Evolutionary conservation across 257 asterid species (phyloP).

Genomic region (Solanum chmielewskii): DNA sequence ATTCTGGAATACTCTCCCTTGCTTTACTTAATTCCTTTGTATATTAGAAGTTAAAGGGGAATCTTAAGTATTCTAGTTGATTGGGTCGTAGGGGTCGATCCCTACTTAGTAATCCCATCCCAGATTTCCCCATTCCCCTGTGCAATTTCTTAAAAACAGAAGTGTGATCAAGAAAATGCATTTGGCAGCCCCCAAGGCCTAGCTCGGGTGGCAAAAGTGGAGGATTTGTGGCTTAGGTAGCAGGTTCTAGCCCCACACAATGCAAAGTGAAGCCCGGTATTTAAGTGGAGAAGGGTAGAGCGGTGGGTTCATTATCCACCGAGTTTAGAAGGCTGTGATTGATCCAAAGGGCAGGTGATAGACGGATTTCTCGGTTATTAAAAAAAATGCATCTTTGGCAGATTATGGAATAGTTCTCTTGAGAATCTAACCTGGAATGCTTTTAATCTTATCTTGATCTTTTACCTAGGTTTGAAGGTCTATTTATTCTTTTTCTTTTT

Average conservation of each 20-base stretch:
- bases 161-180: background rate
- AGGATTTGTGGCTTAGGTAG: too few species aligned
- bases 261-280: too few species aligned
- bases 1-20: background rate
- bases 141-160: background rate
- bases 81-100: background rate
- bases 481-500: background rate
- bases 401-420: background rate
- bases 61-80: background rate
- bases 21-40: background rate
- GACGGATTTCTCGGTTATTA: too few species aligned
- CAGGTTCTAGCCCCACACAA: too few species aligned
- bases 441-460: background rate
- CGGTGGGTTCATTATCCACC: too few species aligned
- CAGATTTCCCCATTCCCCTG: background rate
- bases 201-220: too few species aligned
- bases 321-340: too few species aligned
- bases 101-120: background rate
- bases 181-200: too few species aligned
- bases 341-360: too few species aligned
- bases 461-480: background rate
- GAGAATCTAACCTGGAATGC: background rate
- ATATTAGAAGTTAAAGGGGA: background rate
- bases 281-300: too few species aligned
- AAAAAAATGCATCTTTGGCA: background rate